These are phyloP conservation scores for Bathelium albidoporum DNA, from an alignment of 495 filamentous ascomycete species.

Conservation along the genomic window DNA sequence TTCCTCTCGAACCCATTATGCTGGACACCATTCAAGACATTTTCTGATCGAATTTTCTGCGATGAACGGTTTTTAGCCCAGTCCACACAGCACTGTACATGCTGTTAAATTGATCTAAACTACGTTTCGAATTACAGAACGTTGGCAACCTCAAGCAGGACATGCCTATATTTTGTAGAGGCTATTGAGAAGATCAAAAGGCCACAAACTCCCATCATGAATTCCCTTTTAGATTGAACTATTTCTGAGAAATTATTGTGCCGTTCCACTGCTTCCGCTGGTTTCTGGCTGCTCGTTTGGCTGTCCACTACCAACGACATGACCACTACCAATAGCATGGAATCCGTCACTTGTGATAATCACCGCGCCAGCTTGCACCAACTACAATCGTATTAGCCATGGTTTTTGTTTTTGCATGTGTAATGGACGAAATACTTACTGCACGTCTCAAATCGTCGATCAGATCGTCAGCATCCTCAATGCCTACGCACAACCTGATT, in stretches of 20 bases:
- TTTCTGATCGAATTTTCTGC: too few relatives aligned
- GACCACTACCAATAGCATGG: slow-evolving; percentile 35
- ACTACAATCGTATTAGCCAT: slow-evolving; percentile 36
- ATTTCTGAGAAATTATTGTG: not conserved
- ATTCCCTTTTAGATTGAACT: too few relatives aligned
- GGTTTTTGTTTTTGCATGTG: slow-evolving; percentile 6
- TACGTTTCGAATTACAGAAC: too few relatives aligned
- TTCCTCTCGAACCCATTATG: too few relatives aligned
- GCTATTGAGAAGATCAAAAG: too few relatives aligned
- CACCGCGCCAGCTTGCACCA: slow-evolving; percentile 89
- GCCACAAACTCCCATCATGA: too few relatives aligned
- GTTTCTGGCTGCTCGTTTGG: not conserved
- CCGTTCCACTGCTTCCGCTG: not conserved
- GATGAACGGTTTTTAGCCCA: too few relatives aligned
- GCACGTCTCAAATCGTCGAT: slow-evolving; percentile 87
- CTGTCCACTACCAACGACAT: not conserved
- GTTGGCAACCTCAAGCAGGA: too few relatives aligned
- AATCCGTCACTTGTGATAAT: slow-evolving; percentile 72
- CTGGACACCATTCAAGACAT: too few relatives aligned
- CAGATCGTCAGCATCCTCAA: slow-evolving; percentile 86
- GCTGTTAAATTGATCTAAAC: too few relatives aligned
- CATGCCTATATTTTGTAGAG: too few relatives aligned
- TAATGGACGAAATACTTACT: slow-evolving; percentile 46
- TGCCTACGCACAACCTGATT: slow-evolving; percentile 89
- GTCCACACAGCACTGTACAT: too few relatives aligned